Percentiles rank a stretch among this genome's conserved stretches.
These are phyloP conservation scores for Pichia sp. DNA, from an alignment of 1,139 yeast genomes.

Conservation along the genomic window DNA sequence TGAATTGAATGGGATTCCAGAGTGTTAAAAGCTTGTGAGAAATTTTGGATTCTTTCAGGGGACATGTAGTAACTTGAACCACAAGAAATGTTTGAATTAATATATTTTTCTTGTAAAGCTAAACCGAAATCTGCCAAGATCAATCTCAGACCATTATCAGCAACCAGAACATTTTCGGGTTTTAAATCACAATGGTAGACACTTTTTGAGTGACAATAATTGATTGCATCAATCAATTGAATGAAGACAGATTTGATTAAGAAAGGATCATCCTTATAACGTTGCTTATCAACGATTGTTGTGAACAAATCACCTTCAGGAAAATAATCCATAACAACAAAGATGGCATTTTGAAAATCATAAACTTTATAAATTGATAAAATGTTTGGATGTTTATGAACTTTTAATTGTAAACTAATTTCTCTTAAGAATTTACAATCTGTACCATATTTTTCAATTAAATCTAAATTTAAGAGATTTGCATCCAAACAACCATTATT, in stretches of 20 bases:
- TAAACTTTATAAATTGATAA: constrained; percentile 74
- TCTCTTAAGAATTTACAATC: constrained; percentile 58
- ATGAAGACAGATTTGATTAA: constrained; percentile 70
- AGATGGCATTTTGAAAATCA: constrained; percentile 53
- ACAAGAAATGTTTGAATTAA: constrained; percentile 74
- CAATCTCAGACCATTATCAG: constrained; percentile 57
- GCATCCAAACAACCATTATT: constrained; percentile 29
- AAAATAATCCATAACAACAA: constrained; percentile 79
- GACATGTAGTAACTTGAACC: constrained; percentile 94
- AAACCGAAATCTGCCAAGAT: constrained; percentile 85
- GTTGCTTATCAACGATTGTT: constrained; percentile 67
- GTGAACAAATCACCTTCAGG: constrained; percentile 83
- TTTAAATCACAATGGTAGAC: constrained; percentile 89
- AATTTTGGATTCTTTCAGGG: constrained; percentile 71
- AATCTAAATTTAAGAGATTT: constrained; percentile 41
- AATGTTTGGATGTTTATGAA: constrained; percentile 75
- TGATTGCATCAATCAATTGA: constrained; percentile 72
- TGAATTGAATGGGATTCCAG: constrained; percentile 32
- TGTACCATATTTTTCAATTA: constrained; percentile 42
- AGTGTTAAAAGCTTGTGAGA: constrained; percentile 31
- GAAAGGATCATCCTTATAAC: constrained; percentile 50
- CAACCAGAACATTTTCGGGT: constrained; percentile 82
- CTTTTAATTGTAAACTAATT: constrained; percentile 68
- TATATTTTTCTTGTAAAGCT: constrained; percentile 58
- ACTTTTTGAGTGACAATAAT: constrained; percentile 62